Base-by-base conservation (phyloP, 1,139 yeast species). In the Geotrichum restrictum region DNA sequence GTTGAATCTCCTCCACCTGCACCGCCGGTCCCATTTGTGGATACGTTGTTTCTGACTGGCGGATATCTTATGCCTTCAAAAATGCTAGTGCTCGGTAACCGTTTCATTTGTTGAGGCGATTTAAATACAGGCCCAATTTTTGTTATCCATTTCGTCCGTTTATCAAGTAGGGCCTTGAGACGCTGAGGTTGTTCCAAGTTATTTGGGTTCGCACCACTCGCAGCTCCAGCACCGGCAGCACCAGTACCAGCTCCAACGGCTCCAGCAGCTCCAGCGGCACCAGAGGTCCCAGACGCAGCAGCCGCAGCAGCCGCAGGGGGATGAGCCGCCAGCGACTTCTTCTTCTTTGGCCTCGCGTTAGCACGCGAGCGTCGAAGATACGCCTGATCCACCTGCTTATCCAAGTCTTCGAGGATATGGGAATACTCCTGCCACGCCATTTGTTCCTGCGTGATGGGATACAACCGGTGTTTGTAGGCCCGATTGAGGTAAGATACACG, bases 371-470 rank as follows among this genome's bases (percentile, higher is more conserved):
- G 76, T 68, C 91, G 87, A 62, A 86, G 74, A 65, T 89, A 93
- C 11, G 96, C 93, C 69, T 88, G 98, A 67, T 94, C 98, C 27
- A 93, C 93, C 69, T 94, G 98, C 66, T 91, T 93, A 67, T 94
- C 97, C 60, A 94, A 75, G 65, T 93, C 98, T 54, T 93, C 98
- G 57, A 91, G 70, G 52, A 94, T 89, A 13, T 94, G 86, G 53
- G 83, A 75, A 66, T 88, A 94, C 67, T 94, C 98, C 67, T 93
- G 97, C 80, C 93, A 93, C 24, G 98, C 97, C 63, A 94, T 76
- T 62, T 88, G 95, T 57, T 87, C 95, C 62, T 89, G 93, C n/a
- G 91, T 78, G 0, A 85, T 62, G 0, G 96, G 95, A 27, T 83
- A 71, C 48, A 94, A 68, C 44, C 74, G 72, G 58, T 80, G 78